Evolutionary conservation across 2,329 filamentous ascomycete species (phyloP), one percentile per base, ranked within the genome.

Genomic region (Beauveria bassiana): DNA sequence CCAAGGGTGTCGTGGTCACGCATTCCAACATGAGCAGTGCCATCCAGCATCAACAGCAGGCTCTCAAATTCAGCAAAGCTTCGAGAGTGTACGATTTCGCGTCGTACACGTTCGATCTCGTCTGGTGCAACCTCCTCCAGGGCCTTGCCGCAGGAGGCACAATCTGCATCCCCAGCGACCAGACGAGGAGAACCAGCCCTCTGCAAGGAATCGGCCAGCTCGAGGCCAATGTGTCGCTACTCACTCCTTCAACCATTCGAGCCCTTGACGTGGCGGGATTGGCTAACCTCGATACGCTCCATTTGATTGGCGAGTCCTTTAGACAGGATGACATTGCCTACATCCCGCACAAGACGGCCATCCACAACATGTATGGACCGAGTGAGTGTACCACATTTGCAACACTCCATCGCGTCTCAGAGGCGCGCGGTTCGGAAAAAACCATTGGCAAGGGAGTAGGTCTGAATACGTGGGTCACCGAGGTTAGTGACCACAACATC

Each of bases 1-100:
- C 69, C 6, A 70, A 70, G 42, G 69, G 69, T n/a, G 66, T 66
- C 2, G 59, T 67, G 3, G 61, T 66, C 45, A 63, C 59, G 18
- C 68, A 68, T 20, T 16, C 57, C 5, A 60, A 65, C 50, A 64
- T 65, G 20, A 61, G 61, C 45, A 65, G 53, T 43, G 61, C 66
- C 20, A 61, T 64, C 57, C 47, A 38, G 18, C 66, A 61, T 31
- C 69, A 62, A 43, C 50, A 64, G 5, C 62, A 65, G 18, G 49
- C 59, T 2, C 53, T 66, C 14, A 63, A 66, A 6, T 66, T 68
- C 53, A 63, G 24, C 8, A 28, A 34, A 9, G 45, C 60, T 14
- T 60, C 66, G 4, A 58, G 68, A 7, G 65, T 68, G 2, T 66
- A 57, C 20, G 54, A 57, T 16, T 57, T 57, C 24, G 54, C 54